Percentiles rank a stretch among this genome's conserved stretches.
Conservation (phyloP, 148 eudicot species). For the Arctostaphylos glauca region DNA sequence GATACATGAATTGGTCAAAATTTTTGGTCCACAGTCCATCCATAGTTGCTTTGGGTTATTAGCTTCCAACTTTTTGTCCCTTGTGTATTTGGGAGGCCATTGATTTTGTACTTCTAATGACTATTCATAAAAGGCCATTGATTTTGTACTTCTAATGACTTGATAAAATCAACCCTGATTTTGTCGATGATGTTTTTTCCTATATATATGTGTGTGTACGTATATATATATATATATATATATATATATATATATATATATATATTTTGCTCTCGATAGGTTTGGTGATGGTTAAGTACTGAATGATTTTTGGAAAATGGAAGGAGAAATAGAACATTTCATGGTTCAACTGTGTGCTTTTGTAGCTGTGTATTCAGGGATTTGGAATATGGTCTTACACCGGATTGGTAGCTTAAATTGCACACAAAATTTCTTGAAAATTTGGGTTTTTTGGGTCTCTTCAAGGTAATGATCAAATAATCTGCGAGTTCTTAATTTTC, state of each 20-base stretch:
- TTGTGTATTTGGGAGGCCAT: slow-evolving; percentile 3
- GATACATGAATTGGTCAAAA: background rate
- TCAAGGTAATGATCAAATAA: background rate
- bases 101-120: background rate
- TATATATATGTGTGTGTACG: too few species aligned
- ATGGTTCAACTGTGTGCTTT: background rate
- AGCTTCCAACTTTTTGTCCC: background rate
- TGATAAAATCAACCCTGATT: background rate
- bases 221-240: too few species aligned
- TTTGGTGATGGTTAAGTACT: background rate
- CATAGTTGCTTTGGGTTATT: background rate
- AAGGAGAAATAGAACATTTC: background rate
- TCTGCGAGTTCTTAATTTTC: too few species aligned
- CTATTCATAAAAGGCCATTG: slow-evolving; percentile 10
- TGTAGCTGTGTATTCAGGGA: background rate
- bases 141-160: slow-evolving; percentile 1
- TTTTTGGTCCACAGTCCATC: background rate
- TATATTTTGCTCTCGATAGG: background rate
- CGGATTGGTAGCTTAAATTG: background rate
- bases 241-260: too few species aligned
- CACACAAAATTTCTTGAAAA: background rate
- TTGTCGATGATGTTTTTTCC: background rate
- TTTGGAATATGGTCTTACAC: too few species aligned
- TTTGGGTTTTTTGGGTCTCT: background rate
- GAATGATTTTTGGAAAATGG: background rate